Evolutionary conservation across 106 monocot genomes (phyloP).

Genomic region (Phalaenopsis equestris): DNA sequence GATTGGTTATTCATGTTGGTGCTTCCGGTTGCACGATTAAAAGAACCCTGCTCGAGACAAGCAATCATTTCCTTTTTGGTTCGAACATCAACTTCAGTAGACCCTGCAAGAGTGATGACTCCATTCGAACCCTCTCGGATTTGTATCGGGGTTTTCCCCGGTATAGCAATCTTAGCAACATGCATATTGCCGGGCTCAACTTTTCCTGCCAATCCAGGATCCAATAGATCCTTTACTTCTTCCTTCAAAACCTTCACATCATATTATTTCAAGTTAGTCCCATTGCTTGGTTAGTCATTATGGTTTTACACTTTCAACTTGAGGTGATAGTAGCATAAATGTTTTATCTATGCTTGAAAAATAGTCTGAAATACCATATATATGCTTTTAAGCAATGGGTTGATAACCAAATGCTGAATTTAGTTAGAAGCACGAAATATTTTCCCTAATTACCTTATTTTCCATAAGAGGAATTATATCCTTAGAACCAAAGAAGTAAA

Average conservation of each 20-base stretch:
- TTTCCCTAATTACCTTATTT: background rate
- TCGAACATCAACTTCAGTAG: conserved; percentile 81
- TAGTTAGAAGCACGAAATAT: background rate
- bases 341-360: background rate
- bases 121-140: conserved; percentile 98
- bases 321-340: background rate
- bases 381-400: background rate
- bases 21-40: conserved; percentile 93
- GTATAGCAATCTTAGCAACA: conserved; percentile 40
- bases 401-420: background rate
- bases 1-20: conserved; percentile 99
- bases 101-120: conserved; percentile 86
- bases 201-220: conserved; percentile 44
- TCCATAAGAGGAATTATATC: background rate
- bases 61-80: conserved; percentile 83
- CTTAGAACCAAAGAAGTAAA: background rate
- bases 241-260: conserved; percentile 85
- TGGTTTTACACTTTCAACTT: background rate
- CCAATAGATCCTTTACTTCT: conserved; percentile 95
- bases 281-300: background rate
- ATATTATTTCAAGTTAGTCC: conserved; percentile 7
- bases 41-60: conserved; percentile 86
- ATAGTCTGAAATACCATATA: background rate
- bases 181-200: conserved; percentile 57
- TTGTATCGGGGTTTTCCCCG: conserved; percentile 85